Conservation (phyloP, 768 basidiomycete genomes). For the Dendrothele bispora region DNA sequence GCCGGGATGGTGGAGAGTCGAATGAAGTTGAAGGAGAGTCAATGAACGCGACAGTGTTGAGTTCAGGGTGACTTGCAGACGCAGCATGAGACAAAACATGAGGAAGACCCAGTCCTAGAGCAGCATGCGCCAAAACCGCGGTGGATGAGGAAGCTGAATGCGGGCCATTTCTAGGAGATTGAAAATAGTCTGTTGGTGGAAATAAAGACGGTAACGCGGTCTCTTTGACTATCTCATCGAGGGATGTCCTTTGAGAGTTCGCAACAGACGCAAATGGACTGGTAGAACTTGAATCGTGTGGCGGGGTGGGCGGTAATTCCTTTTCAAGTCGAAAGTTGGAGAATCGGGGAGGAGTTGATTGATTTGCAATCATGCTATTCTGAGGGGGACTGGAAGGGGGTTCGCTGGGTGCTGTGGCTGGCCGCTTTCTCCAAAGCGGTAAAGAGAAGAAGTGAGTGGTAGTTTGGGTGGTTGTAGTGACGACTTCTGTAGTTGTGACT, state of each 20-base stretch:
- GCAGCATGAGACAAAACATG: conserved; percentile 47
- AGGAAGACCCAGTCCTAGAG: conserved; percentile 58
- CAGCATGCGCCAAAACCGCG: conserved; percentile 52
- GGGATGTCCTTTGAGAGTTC: conserved; percentile 4
- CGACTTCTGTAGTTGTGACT: conserved; percentile 45
- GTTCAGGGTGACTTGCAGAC: conserved; percentile 43
- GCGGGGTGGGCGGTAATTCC: conserved; percentile 51
- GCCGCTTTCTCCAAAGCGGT: conserved; percentile 63
- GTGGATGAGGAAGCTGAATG: conserved; percentile 29
- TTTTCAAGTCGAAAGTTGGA: conserved; percentile 36
- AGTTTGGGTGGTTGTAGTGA: conserved; percentile 47
- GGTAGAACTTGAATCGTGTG: conserved; percentile 18
- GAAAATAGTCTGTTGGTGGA: conserved; percentile 9
- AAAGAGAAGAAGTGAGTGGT: conserved; percentile 67
- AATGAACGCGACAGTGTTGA: conserved; percentile 49
- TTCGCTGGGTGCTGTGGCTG: conserved; percentile 26
- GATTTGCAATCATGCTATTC: conserved; percentile 23
- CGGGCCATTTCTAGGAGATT: conserved; percentile 7
- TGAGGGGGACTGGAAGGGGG: conserved; percentile 29
- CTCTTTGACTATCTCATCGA: conserved; percentile 15
- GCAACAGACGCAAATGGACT: conserved; percentile 2
- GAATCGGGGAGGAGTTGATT: conserved; percentile 19
- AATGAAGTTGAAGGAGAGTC: conserved; percentile 19
- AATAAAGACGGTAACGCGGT: conserved; percentile 6
- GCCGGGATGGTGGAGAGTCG: conserved; percentile 38